phyloP scores from a whole-genome alignment of 2,329 filamentous ascomycete species.

The Pestalotiopsis sp. region DNA sequence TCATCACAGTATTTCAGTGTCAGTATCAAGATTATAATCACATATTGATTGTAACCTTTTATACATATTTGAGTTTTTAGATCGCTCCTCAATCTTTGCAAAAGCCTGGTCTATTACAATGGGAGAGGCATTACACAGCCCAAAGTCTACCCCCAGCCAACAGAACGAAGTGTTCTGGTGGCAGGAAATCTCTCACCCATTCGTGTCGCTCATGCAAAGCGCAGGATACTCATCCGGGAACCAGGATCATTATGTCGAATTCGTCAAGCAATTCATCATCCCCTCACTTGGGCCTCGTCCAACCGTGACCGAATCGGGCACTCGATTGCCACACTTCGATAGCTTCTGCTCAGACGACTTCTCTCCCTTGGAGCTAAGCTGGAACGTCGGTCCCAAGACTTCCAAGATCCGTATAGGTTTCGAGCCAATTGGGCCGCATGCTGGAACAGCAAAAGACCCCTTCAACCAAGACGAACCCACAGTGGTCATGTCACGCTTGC shows the following conservation, averaged over 20 bases:
- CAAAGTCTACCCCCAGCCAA: neutral
- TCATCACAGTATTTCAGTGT: neutral
- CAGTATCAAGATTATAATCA: neutral
- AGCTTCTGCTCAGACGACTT: conserved; percentile 1
- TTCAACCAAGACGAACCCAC: conserved; percentile 1
- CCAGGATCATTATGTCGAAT: neutral
- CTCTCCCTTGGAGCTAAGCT: neutral
- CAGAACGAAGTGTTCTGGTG: neutral
- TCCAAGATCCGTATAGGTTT: neutral
- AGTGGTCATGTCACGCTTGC: neutral
- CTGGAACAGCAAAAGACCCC: neutral
- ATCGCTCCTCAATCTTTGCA: neutral
- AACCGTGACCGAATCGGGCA: neutral
- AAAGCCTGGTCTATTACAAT: neutral
- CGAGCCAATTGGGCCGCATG: neutral
- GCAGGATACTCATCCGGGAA: neutral
- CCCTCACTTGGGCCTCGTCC: neutral
- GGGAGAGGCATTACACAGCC: neutral
- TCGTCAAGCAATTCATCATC: neutral
- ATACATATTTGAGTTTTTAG: neutral
- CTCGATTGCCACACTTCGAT: neutral
- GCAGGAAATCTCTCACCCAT: neutral
- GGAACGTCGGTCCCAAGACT: neutral
- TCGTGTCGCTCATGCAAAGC: neutral
- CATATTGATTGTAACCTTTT: neutral